Evolutionary conservation across 1,284 basidiomycete species (phyloP), one percentile per base, ranked within the genome.

Genomic region (Porodaedalea pini): DNA sequence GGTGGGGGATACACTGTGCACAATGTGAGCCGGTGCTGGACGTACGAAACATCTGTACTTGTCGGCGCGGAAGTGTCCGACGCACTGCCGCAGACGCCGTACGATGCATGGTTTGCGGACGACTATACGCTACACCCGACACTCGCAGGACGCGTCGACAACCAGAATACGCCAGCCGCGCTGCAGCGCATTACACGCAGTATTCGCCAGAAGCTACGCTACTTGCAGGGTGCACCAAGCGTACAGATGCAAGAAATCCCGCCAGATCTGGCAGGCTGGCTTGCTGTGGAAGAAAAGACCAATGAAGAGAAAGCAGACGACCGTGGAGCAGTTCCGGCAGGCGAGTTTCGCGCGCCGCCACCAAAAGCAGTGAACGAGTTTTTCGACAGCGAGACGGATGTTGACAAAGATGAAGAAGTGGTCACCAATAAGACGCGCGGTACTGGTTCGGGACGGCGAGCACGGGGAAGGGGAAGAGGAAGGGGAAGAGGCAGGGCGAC

Each of bases 11-110:
- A 99, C 70, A 95, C 91, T 1, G 91, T 94, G 66, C 92, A 92
- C 69, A 97, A 96, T 65, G 96, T 99, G 56, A 92, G 92, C 43
- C 83, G 96, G n/a, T 98, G 96, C 69, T 99, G 96, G 96, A 90
- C 96, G 8, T 98, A 98, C 76, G 96, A 99, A 72, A 99, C 97
- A 0, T 88, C 92, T 4, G 90, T 99, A 0, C 81, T 95, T n/a
- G 86, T 95, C 25, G 91, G 93, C 15, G 85, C 88, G 0, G 75
- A 81, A 15, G 82, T 99, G 11, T 87, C 94, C 0, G 89, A 96
- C 70, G 85, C 89, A 57, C 83, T 99, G 4, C 96, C 96, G 0
- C 75, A 77, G 8, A 98, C 94, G 5, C 85, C 92, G 1, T 99
- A 97, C 72, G 92, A 97, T 68, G 81, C 89, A 2, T 98, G 95